Base-by-base conservation (phyloP, 495 filamentous ascomycete species). In the Neurospora sp. region DNA sequence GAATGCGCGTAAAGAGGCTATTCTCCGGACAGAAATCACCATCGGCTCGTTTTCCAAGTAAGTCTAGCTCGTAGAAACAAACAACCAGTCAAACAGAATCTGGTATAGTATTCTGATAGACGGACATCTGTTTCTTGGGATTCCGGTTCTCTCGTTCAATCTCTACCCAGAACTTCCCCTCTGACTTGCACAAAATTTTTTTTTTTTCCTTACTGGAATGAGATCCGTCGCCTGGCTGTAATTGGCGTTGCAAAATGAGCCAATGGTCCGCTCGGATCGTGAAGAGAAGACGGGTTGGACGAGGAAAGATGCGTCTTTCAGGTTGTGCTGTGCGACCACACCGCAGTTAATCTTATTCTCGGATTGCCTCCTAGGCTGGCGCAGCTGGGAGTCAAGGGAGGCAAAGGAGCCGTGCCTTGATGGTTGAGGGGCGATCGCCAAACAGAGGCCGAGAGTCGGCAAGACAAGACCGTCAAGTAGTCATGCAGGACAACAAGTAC, bases 251-350 rank as follows among this genome's bases (percentile, higher is more conserved):
- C 48, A 45, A 40, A 11, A 62, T 73, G 78, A 75, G 70, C 80
- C 80, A 81, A 81, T 81, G 42, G 73, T 75, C 71, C 72, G 75
- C 36, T 72, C n/a, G 71, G 77, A 77, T 79, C 75, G 76, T 69
- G 72, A 43, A 39, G 70, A 70, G 43, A 77, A 74, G 72, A 74
- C 73, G 73, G 76, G 59, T 71, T 54, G 75, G 71, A 73, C 66
- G 74, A 75, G 73, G 79, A 77, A 80, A 79, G 78, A 79, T 71
- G 76, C 59, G 71, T 77, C 69, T 70, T 73, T 59, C 72, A 74
- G 75, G 73, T 73, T 72, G 77, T 73, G 79, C 75, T 48, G 79
- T 79, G 79, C 75, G 71, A 80, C 78, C 78, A 79, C 77, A 77
- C 74, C 76, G 76, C 76, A 62, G 40, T 69, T 76, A 77, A 74